These are phyloP conservation scores for Coelastrella sp. DNA, from an alignment of 139 green algal species.

Conservation along the genomic window DNA sequence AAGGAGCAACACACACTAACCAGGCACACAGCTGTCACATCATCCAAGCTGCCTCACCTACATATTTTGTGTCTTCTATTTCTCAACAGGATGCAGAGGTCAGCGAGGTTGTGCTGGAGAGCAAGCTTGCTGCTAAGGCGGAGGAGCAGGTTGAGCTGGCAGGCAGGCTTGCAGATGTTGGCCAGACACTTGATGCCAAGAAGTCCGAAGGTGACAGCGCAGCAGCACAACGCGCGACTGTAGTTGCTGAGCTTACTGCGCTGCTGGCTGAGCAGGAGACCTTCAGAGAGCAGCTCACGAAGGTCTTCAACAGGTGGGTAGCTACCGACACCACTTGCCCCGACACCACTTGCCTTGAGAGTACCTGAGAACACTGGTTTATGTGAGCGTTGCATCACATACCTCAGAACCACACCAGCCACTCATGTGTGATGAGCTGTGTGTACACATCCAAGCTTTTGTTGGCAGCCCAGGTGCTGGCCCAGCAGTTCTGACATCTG, in stretches of 20 bases:
- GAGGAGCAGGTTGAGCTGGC: slow-evolving; percentile 73
- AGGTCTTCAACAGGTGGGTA: slow-evolving; percentile 71
- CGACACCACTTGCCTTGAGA: too few species aligned
- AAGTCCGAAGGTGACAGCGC: slow-evolving; percentile 26
- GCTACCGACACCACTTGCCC: neutral
- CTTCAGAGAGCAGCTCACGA: slow-evolving; percentile 73
- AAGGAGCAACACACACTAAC: too few species aligned
- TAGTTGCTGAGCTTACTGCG: slow-evolving; percentile 66
- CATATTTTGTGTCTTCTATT: neutral
- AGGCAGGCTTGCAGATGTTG: slow-evolving; percentile 59
- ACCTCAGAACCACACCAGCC: too few species aligned
- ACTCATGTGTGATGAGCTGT: neutral
- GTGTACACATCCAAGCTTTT: neutral
- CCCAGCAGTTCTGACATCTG: too few species aligned
- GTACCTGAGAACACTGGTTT: neutral
- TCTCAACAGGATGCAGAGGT: slow-evolving; percentile 77
- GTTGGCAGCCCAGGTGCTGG: too few species aligned
- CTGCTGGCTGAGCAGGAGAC: slow-evolving; percentile 67
- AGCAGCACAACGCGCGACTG: slow-evolving; percentile 17
- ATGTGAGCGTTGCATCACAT: too few species aligned
- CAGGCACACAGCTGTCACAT: too few species aligned
- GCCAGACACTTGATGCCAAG: slow-evolving; percentile 66
- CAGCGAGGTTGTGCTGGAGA: slow-evolving; percentile 68
- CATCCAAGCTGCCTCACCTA: too few species aligned
- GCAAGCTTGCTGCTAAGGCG: slow-evolving; percentile 69